These are phyloP conservation scores for Dioscorea dumetorum DNA, from an alignment of 106 monocot genomes.

Conservation along the genomic window DNA sequence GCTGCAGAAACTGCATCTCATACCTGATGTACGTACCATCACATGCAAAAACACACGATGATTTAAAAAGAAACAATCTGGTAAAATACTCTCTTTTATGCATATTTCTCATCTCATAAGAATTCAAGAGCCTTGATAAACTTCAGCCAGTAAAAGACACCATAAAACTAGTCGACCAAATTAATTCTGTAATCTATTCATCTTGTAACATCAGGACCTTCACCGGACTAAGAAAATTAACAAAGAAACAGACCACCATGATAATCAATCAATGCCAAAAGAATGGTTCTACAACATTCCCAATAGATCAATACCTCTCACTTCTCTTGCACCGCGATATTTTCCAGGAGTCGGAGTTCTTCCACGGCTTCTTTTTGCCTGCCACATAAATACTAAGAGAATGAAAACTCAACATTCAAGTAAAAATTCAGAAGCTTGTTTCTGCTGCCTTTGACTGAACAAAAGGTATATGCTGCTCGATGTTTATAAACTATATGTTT, in stretches of 20 bases:
- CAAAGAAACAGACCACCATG: neutral
- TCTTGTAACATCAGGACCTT: neutral
- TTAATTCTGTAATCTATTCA: neutral
- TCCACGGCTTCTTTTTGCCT: constrained; percentile 82
- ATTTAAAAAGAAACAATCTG: no score
- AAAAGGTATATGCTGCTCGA: no score
- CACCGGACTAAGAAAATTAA: neutral
- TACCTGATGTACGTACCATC: no score
- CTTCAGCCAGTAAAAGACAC: neutral
- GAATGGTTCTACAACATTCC: neutral
- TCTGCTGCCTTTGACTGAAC: no score
- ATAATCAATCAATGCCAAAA: neutral
- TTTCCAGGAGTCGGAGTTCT: constrained; percentile 88
- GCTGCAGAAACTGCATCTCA: no score
- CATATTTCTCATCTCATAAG: no score
- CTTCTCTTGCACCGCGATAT: constrained; percentile 60
- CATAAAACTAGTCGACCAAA: neutral
- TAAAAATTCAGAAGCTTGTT: neutral
- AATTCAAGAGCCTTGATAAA: neutral
- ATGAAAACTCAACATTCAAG: neutral
- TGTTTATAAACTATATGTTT: no score
- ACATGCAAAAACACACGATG: no score
- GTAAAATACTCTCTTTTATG: no score
- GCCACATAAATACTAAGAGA: constrained; percentile 2
- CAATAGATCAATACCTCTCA: constrained; percentile 32